Evolutionary conservation across 2,329 filamentous ascomycete species (phyloP), one percentile per base, ranked within the genome.

Genomic region (Akanthomyces muscarius): DNA sequence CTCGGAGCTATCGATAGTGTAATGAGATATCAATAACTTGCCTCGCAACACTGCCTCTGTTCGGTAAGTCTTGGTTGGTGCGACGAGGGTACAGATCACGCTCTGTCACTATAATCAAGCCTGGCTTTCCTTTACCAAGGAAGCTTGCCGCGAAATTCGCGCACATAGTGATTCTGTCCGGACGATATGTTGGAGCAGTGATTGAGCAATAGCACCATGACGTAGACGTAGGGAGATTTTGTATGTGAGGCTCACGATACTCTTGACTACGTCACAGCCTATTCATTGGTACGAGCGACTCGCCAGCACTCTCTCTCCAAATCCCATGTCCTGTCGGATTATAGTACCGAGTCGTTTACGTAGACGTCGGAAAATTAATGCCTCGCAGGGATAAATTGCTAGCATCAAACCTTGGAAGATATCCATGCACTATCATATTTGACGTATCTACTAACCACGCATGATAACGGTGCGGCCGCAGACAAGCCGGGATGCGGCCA

Each of bases 291-390:
- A 44, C 38, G 38, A 28, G 25, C 23, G 53, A 23, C 13, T 45
- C 28, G 21, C 41, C n/a, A 54, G 33, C 10, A 38, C 36, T 38
- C 36, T 10, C 11, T 10, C 36, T 23, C 51, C 30, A 14, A 3
- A 28, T 16, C 8, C 28, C 28, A 30, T 30, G 28, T 30, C 4
- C 8, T 33, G 25, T 52, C 50, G 47, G 47, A 6, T n/a, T 52
- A n/a, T 23, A n/a, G 55, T 3, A 16, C 18, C 28, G 44, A 38
- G 56, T 28, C 6, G 56, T 11, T 36, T 23, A 50, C n/a, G 21
- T 33, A 16, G 33, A 28, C 30, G 28, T 59, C 56, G 56, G 56
- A 47, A 41, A 42, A 16, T 59, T 59, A 41, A 41, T 59, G 7
- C 33, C 45, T n/a, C 45, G 10, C 8, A 30, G 21, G 18, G 45